Percentiles rank a stretch among this genome's conserved stretches.
phyloP scores from a whole-genome alignment of 2,329 filamentous ascomycete genomes.

The Blastomyces parvus region DNA sequence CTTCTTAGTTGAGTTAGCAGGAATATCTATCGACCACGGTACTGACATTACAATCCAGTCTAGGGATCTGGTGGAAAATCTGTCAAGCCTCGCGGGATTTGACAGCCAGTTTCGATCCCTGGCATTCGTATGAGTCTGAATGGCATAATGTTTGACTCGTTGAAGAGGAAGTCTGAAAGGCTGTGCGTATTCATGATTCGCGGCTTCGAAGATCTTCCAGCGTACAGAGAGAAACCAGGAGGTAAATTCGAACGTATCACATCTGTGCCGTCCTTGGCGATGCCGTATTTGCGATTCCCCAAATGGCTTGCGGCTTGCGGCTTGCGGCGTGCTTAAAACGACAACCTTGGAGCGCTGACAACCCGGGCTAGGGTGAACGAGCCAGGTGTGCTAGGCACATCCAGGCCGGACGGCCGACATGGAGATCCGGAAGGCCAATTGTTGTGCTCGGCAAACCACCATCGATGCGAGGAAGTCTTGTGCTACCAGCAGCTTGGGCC shows the following conservation, averaged over 20 bases:
- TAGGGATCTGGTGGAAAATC: neutral
- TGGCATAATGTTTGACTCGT: neutral
- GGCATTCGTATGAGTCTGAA: neutral
- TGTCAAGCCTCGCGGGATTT: neutral
- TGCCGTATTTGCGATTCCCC: neutral
- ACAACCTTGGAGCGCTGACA: neutral
- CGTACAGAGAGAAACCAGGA: neutral
- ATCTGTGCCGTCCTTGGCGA: slow-evolving; percentile 1
- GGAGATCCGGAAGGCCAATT: neutral
- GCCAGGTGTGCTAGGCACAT: neutral
- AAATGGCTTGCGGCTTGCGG: neutral
- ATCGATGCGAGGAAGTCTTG: neutral
- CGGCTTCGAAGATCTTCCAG: neutral
- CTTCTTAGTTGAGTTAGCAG: slow-evolving; percentile 6
- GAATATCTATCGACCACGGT: neutral
- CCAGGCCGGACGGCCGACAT: neutral
- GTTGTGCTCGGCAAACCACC: neutral
- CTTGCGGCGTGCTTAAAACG: neutral
- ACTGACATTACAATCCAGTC: neutral
- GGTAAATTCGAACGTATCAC: slow-evolving; percentile 1
- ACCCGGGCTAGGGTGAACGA: neutral
- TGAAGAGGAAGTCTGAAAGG: neutral
- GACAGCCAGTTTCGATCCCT: neutral
- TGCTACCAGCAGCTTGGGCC: neutral
- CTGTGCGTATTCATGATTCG: neutral